A percentile compares a stretch with the other conserved stretches of the same genome.
Conservation (phyloP, 164 flowering plant genomes). For the Cinnamomum chago region DNA sequence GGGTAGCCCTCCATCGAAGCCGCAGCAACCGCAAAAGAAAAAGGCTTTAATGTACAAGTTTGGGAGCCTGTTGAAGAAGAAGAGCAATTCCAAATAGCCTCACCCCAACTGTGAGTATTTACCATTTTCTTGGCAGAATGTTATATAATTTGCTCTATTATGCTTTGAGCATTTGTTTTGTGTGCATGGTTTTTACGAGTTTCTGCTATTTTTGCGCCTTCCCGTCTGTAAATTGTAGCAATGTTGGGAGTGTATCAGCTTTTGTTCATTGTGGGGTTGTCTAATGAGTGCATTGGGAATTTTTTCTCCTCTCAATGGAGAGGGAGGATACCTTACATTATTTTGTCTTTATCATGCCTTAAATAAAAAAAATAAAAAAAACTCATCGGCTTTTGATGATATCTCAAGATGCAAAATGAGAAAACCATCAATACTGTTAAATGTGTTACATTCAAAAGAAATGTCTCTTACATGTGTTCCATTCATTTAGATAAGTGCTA, state of each 20-base stretch:
- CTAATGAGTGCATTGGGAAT: background rate
- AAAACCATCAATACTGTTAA: too few species aligned
- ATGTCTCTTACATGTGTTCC: too few species aligned
- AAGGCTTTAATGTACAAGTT: conserved; percentile 77
- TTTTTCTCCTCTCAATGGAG: background rate
- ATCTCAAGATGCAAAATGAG: background rate
- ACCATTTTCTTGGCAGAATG: background rate
- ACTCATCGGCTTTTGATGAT: background rate
- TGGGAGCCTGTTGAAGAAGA: conserved; percentile 86
- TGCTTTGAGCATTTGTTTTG: conserved; percentile 3
- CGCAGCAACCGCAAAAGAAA: conserved; percentile 73
- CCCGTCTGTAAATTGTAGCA: conserved; percentile 6
- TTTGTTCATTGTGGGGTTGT: background rate
- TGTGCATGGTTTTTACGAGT: conserved; percentile 17
- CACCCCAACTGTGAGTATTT: background rate
- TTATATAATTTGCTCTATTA: background rate
- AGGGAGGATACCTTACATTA: background rate
- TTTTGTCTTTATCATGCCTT: background rate
- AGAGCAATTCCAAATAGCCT: conserved; percentile 29
- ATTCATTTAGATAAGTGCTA: too few species aligned
- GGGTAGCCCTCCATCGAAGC: conserved; percentile 55
- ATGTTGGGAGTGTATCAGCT: background rate
- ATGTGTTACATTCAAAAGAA: too few species aligned
- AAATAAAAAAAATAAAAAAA: background rate
- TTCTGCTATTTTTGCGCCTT: conserved; percentile 10